A percentile compares a stretch with the other conserved stretches of the same genome.
Conservation (phyloP, 768 basidiomycete genomes). For the Mrakia blollopis region DNA sequence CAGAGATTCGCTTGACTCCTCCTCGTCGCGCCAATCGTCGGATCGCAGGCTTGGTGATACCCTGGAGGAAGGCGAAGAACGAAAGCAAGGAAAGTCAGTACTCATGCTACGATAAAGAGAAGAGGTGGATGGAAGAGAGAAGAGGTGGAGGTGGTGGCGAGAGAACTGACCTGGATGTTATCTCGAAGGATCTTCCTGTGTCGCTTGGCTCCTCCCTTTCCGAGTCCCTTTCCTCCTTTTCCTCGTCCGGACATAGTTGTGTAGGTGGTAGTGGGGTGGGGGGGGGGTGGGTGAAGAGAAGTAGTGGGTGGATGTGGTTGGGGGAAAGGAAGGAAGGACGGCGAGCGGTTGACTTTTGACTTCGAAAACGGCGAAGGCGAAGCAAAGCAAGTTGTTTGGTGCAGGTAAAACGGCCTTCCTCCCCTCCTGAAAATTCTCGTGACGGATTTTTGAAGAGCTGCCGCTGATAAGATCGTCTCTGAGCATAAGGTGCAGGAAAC, state of each 20-base stretch:
- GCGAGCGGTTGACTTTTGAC: background rate
- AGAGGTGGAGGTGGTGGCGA: background rate
- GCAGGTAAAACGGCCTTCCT: too few relatives aligned
- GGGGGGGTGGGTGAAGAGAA: background rate
- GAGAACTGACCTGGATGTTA: conserved; percentile 38
- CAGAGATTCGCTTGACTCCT: conserved; percentile 87
- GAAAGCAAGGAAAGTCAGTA: conserved; percentile 85
- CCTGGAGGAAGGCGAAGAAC: conserved; percentile 36
- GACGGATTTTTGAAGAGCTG: too few relatives aligned
- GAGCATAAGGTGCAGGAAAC: too few relatives aligned
- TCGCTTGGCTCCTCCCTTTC: conserved; percentile 90
- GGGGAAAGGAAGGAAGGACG: background rate
- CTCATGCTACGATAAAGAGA: background rate
- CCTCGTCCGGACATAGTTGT: conserved; percentile 82
- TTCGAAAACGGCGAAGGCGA: background rate
- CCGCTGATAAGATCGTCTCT: too few relatives aligned
- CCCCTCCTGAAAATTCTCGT: too few relatives aligned
- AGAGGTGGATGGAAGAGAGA: background rate
- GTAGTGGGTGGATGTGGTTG: background rate
- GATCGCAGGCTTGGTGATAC: conserved; percentile 87
- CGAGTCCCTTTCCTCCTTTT: conserved; percentile 85
- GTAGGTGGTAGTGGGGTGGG: background rate
- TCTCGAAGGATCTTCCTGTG: conserved; percentile 58
- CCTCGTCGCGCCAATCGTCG: conserved; percentile 92
- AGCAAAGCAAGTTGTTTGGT: too few relatives aligned